Evolutionary conservation across 768 basidiomycete genomes (phyloP), one percentile per base, ranked within the genome.

Genomic region (Amanita jacksonii): DNA sequence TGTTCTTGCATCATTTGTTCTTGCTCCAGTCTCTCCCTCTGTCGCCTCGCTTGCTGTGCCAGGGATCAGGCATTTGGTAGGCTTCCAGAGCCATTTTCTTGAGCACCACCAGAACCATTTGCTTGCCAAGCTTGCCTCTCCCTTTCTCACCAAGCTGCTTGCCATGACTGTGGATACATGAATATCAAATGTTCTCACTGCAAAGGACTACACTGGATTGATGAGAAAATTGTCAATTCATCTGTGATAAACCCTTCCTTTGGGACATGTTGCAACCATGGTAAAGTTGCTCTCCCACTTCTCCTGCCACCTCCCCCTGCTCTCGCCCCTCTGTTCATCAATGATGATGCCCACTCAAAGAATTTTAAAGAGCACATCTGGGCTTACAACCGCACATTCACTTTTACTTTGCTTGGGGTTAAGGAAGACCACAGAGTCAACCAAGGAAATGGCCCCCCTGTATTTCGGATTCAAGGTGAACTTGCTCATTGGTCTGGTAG

Each of bases 321-420:
- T 0, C 51, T 69, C 2, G 15, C 13, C 2, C 28, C 33, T 12
- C 45, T 50, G 3, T 49, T 54, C 3, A 51, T 49, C 22, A 31
- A 38, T 1, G 27, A 48, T 18, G 47, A 50, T 40, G 16, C 9
- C 3, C 20, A 40, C 2, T 38, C 55, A 2, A 41, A 38, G 5
- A 43, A 60, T 16, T 67, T 68, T 46, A 49, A 57, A 0, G 41
- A 56, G 8, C 48, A 68, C 22, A 66, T 69, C 8, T 58, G 61
- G 15, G 56, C 57, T 43, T 68, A 69, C 45, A 69, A 70, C 48
- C 44, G 51, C 23, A 61, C 68, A 1, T 53, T 70, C 38, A 59
- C 65, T 4, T 70, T 69, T 48, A 67, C 65, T 0, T 70, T 67
- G 3, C 37, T 69, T 1, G 60, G 60, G 9, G 64, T 62, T 8